Evolutionary conservation across 495 filamentous ascomycete genomes (phyloP).

Genomic region (Hypoxylon trugodes): DNA sequence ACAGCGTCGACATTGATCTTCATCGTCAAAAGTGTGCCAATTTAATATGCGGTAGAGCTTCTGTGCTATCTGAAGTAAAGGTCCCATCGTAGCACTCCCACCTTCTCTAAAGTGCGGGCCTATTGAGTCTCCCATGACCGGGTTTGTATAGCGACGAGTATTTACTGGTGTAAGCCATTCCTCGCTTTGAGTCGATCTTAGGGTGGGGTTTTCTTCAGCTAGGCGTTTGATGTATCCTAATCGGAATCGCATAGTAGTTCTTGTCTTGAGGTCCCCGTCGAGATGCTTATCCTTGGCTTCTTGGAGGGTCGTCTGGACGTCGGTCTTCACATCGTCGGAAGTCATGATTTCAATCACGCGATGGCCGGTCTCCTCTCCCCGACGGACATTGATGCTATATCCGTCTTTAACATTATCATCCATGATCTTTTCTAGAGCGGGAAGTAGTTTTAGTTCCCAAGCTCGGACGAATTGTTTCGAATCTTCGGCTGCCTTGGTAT

Average conservation of each 20-base stretch:
- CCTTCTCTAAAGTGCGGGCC: background rate
- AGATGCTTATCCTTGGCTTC: background rate
- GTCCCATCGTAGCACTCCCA: slow-evolving; percentile 11
- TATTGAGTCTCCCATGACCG: slow-evolving; percentile 17
- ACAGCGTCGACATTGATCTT: background rate
- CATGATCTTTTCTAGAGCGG: background rate
- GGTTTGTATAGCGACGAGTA: slow-evolving; percentile 9
- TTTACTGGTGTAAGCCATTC: slow-evolving; percentile 7
- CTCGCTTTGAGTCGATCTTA: background rate
- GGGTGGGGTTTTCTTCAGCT: background rate
- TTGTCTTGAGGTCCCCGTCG: background rate
- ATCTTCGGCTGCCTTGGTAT: background rate
- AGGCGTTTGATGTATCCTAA: background rate
- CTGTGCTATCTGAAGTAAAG: slow-evolving; percentile 2
- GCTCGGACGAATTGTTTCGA: slow-evolving; percentile 7
- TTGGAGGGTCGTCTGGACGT: background rate
- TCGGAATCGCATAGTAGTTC: background rate
- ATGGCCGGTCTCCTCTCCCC: background rate
- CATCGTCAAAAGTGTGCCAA: slow-evolving; percentile 18
- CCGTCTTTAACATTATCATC: background rate
- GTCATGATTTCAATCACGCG: slow-evolving; percentile 17
- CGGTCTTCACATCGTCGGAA: background rate
- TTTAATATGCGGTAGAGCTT: slow-evolving; percentile 17
- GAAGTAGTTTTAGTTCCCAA: slow-evolving; percentile 3
- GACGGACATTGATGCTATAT: slow-evolving; percentile 10